Conservation (phyloP, 805 yeast species). For the Metschnikowia anglica region DNA sequence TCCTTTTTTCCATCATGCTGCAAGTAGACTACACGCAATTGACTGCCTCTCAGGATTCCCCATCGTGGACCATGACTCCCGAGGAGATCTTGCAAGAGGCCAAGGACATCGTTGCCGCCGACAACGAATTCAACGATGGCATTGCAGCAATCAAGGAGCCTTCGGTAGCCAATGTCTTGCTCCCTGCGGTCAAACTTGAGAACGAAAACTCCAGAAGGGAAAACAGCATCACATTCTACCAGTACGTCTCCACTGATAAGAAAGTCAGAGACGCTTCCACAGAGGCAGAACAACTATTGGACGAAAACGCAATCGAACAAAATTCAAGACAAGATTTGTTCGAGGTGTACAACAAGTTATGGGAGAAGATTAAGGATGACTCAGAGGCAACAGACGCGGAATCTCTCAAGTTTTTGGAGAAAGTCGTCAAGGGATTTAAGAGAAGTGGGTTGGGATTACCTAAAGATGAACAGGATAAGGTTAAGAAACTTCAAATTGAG, state of each 20-base stretch:
- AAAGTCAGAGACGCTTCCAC: conserved; percentile 71
- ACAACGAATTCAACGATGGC: conserved; percentile 50
- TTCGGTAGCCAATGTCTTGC: conserved; percentile 54
- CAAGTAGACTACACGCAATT: conserved; percentile 5
- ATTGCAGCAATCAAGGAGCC: conserved; percentile 52
- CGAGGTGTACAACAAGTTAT: conserved; percentile 54
- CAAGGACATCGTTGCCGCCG: conserved; percentile 36
- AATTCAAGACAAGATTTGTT: conserved; percentile 65
- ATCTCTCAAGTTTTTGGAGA: conserved; percentile 55
- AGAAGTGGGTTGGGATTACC: conserved; percentile 70
- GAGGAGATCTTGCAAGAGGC: conserved; percentile 46
- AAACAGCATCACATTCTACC: conserved; percentile 63
- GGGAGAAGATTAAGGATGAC: conserved; percentile 30
- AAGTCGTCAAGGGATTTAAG: conserved; percentile 54
- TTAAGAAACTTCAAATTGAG: conserved; percentile 58
- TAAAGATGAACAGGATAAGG: conserved; percentile 50
- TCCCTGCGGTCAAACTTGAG: conserved; percentile 51
- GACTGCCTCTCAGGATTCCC: conserved; percentile 22
- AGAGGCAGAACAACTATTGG: conserved; percentile 56
- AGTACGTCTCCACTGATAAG: conserved; percentile 65
- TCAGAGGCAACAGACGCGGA: conserved; percentile 44
- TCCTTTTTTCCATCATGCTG: conserved; percentile 5
- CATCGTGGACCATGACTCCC: conserved; percentile 62
- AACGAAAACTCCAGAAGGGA: conserved; percentile 47
- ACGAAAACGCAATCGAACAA: conserved; percentile 61